Conservation (phyloP, 1,139 yeast species). For the Tardiomyces digboiensis region DNA sequence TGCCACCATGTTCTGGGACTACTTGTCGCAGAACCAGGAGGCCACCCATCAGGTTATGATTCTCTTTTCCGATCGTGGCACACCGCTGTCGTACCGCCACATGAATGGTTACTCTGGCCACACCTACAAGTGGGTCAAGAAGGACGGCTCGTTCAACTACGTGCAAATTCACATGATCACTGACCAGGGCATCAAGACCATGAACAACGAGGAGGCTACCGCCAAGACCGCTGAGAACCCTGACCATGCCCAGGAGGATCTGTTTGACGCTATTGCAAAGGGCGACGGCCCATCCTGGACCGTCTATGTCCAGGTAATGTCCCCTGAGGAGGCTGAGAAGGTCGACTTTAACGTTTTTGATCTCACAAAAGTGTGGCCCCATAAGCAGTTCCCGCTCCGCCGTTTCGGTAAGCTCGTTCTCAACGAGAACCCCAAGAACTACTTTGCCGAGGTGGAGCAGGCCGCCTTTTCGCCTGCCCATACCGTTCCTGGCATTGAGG, state of each 20-base stretch:
- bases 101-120: constrained; percentile 75
- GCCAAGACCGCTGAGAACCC: constrained; percentile 50
- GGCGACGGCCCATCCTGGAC: constrained; percentile 60
- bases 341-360: constrained; percentile 45
- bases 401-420: constrained; percentile 58
- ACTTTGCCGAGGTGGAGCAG: constrained; percentile 74
- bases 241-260: constrained; percentile 48
- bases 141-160: constrained; percentile 51
- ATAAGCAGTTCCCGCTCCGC: constrained; percentile 62
- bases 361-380: constrained; percentile 75
- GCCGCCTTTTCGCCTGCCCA: constrained; percentile 78
- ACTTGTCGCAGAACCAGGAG: constrained; percentile 52
- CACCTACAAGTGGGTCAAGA: constrained; percentile 59
- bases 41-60: constrained; percentile 52
- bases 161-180: constrained; percentile 56
- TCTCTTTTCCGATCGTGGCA: constrained; percentile 61
- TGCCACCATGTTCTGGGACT: constrained; percentile 61
- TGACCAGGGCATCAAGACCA: constrained; percentile 53
- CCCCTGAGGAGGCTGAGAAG: constrained; percentile 56
- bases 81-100: constrained; percentile 52
- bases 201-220: constrained; percentile 47
- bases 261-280: constrained; percentile 45
- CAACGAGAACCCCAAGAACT: constrained; percentile 65
- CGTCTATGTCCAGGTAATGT: constrained; percentile 59
- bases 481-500: constrained; percentile 74